Base-by-base conservation (phyloP, 2,329 filamentous ascomycete genomes). In the Penicillium frequentans region DNA sequence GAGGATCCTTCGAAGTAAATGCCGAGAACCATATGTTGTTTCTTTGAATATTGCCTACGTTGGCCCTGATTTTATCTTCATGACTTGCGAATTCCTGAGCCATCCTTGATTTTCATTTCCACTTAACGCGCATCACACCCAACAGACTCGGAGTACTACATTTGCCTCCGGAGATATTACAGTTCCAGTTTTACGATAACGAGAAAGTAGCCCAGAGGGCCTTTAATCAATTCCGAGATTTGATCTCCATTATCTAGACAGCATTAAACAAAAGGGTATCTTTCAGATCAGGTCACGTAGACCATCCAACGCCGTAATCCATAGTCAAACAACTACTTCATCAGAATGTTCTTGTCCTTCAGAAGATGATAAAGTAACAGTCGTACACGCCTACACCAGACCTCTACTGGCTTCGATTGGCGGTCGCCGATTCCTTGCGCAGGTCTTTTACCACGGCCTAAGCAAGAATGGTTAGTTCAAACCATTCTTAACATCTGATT, bases 361-460 rank as follows among this genome's bases (percentile, higher is more conserved):
- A 14, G 9, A 26, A 24, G 16, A n/a, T 31, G 24, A 19, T 16
- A 19, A 13, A 44, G 19, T n/a, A n/a, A 19, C n/a, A 35, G 27
- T 33, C 29, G 42, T 53, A 33, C 35, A 42, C 29, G 16, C 26
- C 27, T 23, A 44, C 7, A 16, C n/a, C 5, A 31, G 35, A 27
- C 16, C 19, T 14, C 31, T 16, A 33, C 31, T 33, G 31, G 49
- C n/a, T 31, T 2, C 66, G 68, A 50, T 70, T 68, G 13, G 65
- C 59, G 49, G 69, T 61, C 31, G 65, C 65, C 33, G 70, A 67
- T 53, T 79, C 77, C 57, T 73, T 76, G 47, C 77, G 69, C 35
- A 81, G 59, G 60, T 80, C 77, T 58, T 78, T 76, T 51, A 81
- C 80, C 24, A 79, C 77, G 50, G 73, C 72, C 79, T 79, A 53